These are phyloP conservation scores for Epithemia pelagica DNA, from an alignment of 108 stramenopile genomes.

Conservation along the genomic window DNA sequence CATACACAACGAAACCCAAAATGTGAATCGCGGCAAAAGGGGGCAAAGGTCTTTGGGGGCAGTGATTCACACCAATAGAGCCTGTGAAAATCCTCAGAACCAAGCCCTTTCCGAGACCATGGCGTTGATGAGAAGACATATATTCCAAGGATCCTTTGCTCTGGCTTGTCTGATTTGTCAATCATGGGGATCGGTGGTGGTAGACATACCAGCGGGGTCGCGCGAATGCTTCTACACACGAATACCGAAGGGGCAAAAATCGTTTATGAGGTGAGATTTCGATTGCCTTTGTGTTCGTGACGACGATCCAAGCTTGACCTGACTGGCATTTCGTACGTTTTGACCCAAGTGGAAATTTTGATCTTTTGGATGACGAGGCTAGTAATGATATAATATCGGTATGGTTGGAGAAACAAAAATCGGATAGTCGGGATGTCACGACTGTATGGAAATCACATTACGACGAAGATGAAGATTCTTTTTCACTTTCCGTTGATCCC, in stretches of 20 bases:
- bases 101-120: too few relatives aligned
- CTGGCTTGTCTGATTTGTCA: neutral
- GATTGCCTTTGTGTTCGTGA: neutral
- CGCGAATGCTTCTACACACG: slow-evolving; percentile 1
- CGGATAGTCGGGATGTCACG: neutral
- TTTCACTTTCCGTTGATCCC: slow-evolving; percentile 24
- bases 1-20: too few relatives aligned
- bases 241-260: neutral
- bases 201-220: neutral
- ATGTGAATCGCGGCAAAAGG: too few relatives aligned
- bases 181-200: neutral
- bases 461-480: slow-evolving; percentile 45
- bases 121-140: neutral
- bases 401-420: slow-evolving; percentile 12
- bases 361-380: slow-evolving; percentile 35
- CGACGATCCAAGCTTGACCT: too few relatives aligned
- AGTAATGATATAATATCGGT: slow-evolving; percentile 21
- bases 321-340: neutral
- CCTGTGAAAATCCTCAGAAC: too few relatives aligned
- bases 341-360: slow-evolving; percentile 31
- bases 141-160: neutral
- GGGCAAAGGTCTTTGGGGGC: too few relatives aligned
- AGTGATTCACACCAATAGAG: too few relatives aligned
- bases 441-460: slow-evolving; percentile 40
- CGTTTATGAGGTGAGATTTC: neutral